Evolutionary conservation across 2,329 filamentous ascomycete species (phyloP).

Genomic region (Colletotrichum falcatum): DNA sequence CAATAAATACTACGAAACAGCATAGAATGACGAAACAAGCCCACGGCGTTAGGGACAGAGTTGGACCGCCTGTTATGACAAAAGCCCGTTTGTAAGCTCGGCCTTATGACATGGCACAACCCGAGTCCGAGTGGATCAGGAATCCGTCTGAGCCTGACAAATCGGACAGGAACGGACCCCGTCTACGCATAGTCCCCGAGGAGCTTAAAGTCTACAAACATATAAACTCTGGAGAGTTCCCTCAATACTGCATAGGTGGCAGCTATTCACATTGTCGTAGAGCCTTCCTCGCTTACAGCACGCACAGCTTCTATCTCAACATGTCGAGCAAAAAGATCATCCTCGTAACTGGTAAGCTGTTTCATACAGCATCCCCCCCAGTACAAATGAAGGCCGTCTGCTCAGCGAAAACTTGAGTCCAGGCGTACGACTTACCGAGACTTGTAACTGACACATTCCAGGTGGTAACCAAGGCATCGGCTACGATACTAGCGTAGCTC

Average conservation of each 20-base stretch:
- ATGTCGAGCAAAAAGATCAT: conserved; percentile 47
- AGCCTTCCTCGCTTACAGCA: background rate
- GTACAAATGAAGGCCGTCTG: background rate
- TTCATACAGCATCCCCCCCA: too few species aligned
- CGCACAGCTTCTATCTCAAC: background rate
- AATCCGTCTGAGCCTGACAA: background rate
- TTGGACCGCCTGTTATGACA: too few species aligned
- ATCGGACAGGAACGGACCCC: background rate
- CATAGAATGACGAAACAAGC: background rate
- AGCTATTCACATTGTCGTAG: background rate
- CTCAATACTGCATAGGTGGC: background rate
- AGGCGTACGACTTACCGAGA: too few species aligned
- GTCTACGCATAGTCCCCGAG: too few species aligned
- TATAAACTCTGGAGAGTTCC: background rate
- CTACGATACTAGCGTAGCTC: conserved; percentile 53
- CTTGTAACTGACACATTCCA: conserved; percentile 26
- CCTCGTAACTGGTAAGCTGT: conserved; percentile 48
- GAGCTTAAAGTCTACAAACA: too few species aligned
- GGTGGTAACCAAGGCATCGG: conserved; percentile 62
- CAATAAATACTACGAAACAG: too few species aligned
- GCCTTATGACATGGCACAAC: too few species aligned
- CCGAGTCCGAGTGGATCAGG: too few species aligned
- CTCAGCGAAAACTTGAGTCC: background rate
- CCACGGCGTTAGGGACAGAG: background rate
- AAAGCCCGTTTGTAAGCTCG: too few species aligned